Percentiles rank a stretch among this genome's conserved stretches.
phyloP scores from a whole-genome alignment of 805 yeast genomes.

The Kodamaea restingae region DNA sequence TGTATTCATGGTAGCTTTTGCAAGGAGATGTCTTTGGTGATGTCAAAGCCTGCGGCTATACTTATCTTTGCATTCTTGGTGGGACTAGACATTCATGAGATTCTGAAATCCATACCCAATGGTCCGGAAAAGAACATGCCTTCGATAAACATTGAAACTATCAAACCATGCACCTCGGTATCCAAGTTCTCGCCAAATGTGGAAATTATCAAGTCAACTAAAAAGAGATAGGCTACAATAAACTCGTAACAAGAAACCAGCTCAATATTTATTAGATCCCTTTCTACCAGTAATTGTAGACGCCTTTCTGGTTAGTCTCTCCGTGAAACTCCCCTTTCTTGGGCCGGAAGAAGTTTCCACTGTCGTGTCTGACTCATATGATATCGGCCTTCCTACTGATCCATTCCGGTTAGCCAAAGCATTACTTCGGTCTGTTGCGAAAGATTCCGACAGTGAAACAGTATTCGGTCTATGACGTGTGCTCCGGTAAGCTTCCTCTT shows the following conservation, averaged over 20 bases:
- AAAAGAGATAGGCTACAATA: background rate
- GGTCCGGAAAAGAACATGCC: slow-evolving; percentile 83
- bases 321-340: slow-evolving; percentile 28
- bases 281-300: slow-evolving; percentile 23
- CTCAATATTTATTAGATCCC: slow-evolving; percentile 9
- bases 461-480: slow-evolving; percentile 3
- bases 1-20: slow-evolving; percentile 86
- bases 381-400: slow-evolving; percentile 15
- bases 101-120: slow-evolving; percentile 45
- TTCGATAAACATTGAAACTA: slow-evolving; percentile 61
- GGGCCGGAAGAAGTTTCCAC: background rate
- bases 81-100: slow-evolving; percentile 47
- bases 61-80: slow-evolving; percentile 61
- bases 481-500: background rate
- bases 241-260: background rate
- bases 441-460: slow-evolving; percentile 4
- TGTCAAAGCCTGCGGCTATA: slow-evolving; percentile 82
- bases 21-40: slow-evolving; percentile 73
- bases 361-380: slow-evolving; percentile 19
- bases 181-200: slow-evolving; percentile 65
- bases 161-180: slow-evolving; percentile 48
- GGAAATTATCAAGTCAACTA: slow-evolving; percentile 22
- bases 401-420: slow-evolving; percentile 9
- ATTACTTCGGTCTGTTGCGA: slow-evolving; percentile 4
- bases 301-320: slow-evolving; percentile 33